Evolutionary conservation across 2,329 filamentous ascomycete species (phyloP).

Genomic region (Cordyceps javanica): DNA sequence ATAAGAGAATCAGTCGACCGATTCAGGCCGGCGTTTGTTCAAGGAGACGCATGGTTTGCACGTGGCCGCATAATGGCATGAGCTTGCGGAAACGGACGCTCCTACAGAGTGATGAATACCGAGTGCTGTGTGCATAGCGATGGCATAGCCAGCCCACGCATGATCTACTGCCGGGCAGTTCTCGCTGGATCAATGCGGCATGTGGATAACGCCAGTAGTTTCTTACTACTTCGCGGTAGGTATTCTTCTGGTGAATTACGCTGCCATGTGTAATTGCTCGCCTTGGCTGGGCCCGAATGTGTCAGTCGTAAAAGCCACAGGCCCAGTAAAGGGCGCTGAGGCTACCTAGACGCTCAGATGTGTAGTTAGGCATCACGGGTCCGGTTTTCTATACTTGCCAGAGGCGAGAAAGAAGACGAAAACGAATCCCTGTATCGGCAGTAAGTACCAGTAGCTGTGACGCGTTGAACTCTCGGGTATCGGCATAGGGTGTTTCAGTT

Average conservation of each 20-base stretch:
- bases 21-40: neutral
- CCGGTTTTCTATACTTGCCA: neutral
- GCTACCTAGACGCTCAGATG: neutral
- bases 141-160: neutral
- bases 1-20: neutral
- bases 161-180: conserved; percentile 8
- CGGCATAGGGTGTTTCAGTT: neutral
- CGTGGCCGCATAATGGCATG: neutral
- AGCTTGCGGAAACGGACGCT: neutral
- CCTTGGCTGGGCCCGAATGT: neutral
- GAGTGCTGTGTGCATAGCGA: neutral
- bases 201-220: conserved; percentile 3
- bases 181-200: neutral
- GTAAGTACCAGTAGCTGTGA: no score
- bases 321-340: neutral
- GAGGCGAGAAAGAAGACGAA: conserved; percentile 6
- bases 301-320: conserved; percentile 1
- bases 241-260: neutral
- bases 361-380: neutral
- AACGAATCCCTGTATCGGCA: neutral
- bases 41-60: neutral
- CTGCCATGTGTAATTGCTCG: neutral
- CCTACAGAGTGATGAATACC: neutral
- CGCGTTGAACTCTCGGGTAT: conserved; percentile 5
- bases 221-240: neutral